Evolutionary conservation across 768 basidiomycete genomes (phyloP).

Genomic region (Pleurotus eryngii): DNA sequence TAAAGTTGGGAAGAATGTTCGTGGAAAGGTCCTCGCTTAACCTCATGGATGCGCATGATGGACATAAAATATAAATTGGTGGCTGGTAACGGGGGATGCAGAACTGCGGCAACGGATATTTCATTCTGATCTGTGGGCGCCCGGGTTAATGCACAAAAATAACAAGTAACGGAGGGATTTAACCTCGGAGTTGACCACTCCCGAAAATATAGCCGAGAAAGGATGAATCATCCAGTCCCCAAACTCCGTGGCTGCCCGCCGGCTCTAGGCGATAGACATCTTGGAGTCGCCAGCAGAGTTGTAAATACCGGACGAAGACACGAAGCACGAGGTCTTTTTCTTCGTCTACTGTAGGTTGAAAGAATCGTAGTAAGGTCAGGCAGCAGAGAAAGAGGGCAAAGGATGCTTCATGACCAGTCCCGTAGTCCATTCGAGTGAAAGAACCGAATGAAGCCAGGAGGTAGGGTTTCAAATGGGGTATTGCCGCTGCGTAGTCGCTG

Average conservation of each 20-base stretch:
- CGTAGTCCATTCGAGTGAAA: slow-evolving; percentile 90
- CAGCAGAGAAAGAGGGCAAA: slow-evolving; percentile 78
- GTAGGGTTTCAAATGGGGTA: slow-evolving; percentile 75
- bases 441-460: slow-evolving; percentile 85
- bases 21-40: slow-evolving; percentile 86
- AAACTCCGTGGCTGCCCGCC: slow-evolving; percentile 96
- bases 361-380: slow-evolving; percentile 66
- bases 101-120: slow-evolving; percentile 62
- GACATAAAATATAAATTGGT: slow-evolving; percentile 82
- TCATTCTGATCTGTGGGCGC: slow-evolving; percentile 51
- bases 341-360: slow-evolving; percentile 53
- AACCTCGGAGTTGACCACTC: slow-evolving; percentile 83
- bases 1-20: slow-evolving; percentile 91
- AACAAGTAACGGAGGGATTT: slow-evolving; percentile 12
- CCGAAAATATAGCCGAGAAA: slow-evolving; percentile 92
- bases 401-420: slow-evolving; percentile 92
- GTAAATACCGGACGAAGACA: slow-evolving; percentile 77
- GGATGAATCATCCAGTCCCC: slow-evolving; percentile 92
- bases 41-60: slow-evolving; percentile 72
- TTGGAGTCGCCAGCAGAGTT: slow-evolving; percentile 82
- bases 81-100: slow-evolving; percentile 52
- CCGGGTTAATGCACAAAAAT: slow-evolving; percentile 6
- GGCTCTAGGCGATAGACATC: slow-evolving; percentile 90
- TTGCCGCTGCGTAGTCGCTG: slow-evolving; percentile 34
- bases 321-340: slow-evolving; percentile 57